Conservation (phyloP, 192 early-diverging fungal genomes). For the Coemansia sp. region DNA sequence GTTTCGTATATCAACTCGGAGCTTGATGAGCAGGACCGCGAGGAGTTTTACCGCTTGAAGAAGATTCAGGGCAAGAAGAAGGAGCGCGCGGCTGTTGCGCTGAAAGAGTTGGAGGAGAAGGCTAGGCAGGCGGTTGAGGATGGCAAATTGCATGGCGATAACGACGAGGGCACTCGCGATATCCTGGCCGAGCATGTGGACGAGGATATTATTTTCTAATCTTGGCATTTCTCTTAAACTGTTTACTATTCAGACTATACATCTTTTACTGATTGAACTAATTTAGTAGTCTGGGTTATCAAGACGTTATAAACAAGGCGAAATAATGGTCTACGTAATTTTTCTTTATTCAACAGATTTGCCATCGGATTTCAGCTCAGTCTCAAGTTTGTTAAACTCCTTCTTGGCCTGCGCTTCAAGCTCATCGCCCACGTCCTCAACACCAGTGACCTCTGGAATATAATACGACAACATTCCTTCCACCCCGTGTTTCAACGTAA, state of each 20-base stretch:
- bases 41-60: conserved; percentile 98
- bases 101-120: conserved; percentile 34
- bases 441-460: conserved; percentile 86
- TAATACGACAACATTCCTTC: conserved; percentile 99
- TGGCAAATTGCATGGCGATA: conserved; percentile 11
- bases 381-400: conserved; percentile 92
- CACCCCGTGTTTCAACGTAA: conserved; percentile 98
- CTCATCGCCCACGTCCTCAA: conserved; percentile 88
- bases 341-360: neutral
- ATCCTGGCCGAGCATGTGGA: conserved; percentile 55
- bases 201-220: conserved; percentile 62
- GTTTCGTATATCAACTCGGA: conserved; percentile 95
- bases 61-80: conserved; percentile 99
- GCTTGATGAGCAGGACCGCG: conserved; percentile 97
- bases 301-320: neutral
- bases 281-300: neutral
- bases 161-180: conserved; percentile 19
- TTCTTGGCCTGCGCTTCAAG: conserved; percentile 71
- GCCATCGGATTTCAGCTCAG: conserved; percentile 13
- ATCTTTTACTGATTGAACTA: too few species aligned
- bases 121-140: conserved; percentile 9
- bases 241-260: too few species aligned
- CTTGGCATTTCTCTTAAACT: neutral
- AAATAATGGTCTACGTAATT: neutral
- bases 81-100: conserved; percentile 63